Percentiles rank a stretch among this genome's conserved stretches.
Evolutionary conservation across 495 filamentous ascomycete genomes (phyloP).

Genomic region (Friedmanniomyces endolithicus): DNA sequence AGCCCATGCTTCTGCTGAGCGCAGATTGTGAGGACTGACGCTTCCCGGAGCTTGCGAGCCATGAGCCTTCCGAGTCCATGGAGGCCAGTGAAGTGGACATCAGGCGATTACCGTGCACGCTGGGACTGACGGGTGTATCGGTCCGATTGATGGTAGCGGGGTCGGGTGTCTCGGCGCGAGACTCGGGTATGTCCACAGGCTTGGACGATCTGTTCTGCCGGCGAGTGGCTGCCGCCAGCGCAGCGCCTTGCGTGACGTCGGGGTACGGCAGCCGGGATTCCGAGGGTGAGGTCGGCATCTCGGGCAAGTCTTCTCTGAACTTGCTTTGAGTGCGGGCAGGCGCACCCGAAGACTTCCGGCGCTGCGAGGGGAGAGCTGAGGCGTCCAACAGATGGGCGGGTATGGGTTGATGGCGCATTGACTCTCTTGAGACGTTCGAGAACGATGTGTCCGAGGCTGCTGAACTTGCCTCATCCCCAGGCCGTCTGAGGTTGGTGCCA

Average conservation of each 20-base stretch:
- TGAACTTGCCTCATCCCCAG: constrained; percentile 42
- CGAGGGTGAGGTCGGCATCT: constrained; percentile 67
- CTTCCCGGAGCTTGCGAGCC: constrained; percentile 55
- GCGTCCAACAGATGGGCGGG: constrained; percentile 34
- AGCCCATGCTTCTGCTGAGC: constrained; percentile 28
- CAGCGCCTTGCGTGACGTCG: constrained; percentile 30
- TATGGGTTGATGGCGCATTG: constrained; percentile 41
- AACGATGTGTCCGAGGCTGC: constrained; percentile 42
- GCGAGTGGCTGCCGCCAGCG: constrained; percentile 14
- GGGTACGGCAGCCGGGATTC: constrained; percentile 70
- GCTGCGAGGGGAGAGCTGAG: constrained; percentile 19
- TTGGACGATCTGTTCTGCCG: not conserved
- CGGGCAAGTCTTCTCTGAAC: constrained; percentile 86
- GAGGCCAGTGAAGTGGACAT: constrained; percentile 68
- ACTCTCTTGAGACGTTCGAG: constrained; percentile 80
- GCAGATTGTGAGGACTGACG: constrained; percentile 37
- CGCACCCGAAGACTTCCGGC: constrained; percentile 35
- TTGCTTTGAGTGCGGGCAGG: constrained; percentile 74
- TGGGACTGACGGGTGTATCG: constrained; percentile 28
- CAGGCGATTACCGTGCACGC: constrained; percentile 26
- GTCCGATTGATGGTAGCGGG: not conserved
- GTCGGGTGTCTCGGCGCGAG: constrained; percentile 2
- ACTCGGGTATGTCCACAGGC: constrained; percentile 11
- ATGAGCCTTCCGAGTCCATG: constrained; percentile 82
- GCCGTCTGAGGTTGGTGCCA: constrained; percentile 39